Evolutionary conservation across 192 early-diverging fungal genomes (phyloP).

Genomic region (Coemansia sp.): DNA sequence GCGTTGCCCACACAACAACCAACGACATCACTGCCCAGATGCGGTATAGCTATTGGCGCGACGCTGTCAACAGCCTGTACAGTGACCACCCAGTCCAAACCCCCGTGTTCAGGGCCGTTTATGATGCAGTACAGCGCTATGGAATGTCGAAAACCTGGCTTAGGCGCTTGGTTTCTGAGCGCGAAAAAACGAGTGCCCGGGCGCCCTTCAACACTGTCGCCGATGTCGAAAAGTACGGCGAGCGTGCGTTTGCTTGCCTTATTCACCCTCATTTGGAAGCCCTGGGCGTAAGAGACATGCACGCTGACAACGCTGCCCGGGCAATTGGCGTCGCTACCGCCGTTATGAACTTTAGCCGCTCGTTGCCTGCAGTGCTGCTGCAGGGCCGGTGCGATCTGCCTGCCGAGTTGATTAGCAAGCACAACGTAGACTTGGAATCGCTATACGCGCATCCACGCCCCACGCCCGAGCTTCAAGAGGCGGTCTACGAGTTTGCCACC

Average conservation of each 20-base stretch:
- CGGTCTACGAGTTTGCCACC: conserved; percentile 83
- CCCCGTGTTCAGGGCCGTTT: conserved; percentile 68
- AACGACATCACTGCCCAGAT: conserved; percentile 67
- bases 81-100: conserved; percentile 67
- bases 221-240: conserved; percentile 84
- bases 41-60: conserved; percentile 87
- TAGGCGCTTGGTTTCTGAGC: conserved; percentile 64
- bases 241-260: conserved; percentile 81
- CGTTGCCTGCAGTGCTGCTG: conserved; percentile 65
- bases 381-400: conserved; percentile 71
- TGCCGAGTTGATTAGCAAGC: conserved; percentile 70
- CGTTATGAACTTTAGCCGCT: conserved; percentile 69
- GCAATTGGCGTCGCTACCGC: conserved; percentile 90
- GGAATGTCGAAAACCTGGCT: conserved; percentile 74
- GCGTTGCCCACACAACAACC: conserved; percentile 68
- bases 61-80: conserved; percentile 65
- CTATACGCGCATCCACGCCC: conserved; percentile 58
- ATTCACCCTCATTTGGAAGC: conserved; percentile 87
- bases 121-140: conserved; percentile 54
- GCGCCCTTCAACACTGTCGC: conserved; percentile 64
- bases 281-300: conserved; percentile 71
- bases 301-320: conserved; percentile 83
- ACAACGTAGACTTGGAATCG: conserved; percentile 71
- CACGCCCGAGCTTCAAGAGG: conserved; percentile 63
- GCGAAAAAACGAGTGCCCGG: conserved; percentile 58